A percentile compares a stretch with the other conserved stretches of the same genome.
Evolutionary conservation across 805 yeast genomes (phyloP).

Genomic region (Suhomyces pyralidae): DNA sequence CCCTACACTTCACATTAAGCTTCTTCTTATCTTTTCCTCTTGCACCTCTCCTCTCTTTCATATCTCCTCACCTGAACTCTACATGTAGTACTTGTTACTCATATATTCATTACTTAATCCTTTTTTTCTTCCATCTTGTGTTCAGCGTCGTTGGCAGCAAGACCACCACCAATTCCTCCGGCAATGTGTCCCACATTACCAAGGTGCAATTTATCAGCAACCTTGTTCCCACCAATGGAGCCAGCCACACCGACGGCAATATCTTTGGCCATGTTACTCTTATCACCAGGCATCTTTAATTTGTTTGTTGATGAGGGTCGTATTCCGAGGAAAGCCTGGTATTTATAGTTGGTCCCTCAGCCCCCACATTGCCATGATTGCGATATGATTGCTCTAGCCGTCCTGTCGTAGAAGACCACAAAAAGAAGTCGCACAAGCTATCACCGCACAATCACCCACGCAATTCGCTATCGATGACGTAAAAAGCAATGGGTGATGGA

Average conservation of each 20-base stretch:
- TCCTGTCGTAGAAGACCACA: not conserved
- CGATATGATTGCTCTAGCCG: not conserved
- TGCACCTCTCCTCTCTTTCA: too few species aligned
- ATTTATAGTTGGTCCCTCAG: conserved; percentile 1
- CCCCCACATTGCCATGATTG: not conserved
- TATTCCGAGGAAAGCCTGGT: not conserved
- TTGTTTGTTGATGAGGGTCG: not conserved
- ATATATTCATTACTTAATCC: not conserved
- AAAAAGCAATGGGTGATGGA: not conserved
- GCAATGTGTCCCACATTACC: conserved; percentile 36
- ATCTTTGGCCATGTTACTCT: conserved; percentile 24
- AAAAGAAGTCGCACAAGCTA: not conserved
- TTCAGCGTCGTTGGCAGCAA: conserved; percentile 33
- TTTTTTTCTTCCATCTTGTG: conserved; percentile 25
- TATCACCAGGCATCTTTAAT: conserved; percentile 12
- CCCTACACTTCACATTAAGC: not conserved
- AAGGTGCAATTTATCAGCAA: conserved; percentile 30
- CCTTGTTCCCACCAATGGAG: conserved; percentile 38
- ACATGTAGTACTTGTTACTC: not conserved
- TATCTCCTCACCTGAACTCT: not conserved
- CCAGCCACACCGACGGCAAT: conserved; percentile 37
- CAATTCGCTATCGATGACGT: not conserved
- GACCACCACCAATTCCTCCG: conserved; percentile 30
- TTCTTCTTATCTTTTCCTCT: too few species aligned
- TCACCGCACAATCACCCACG: too few species aligned